These are phyloP conservation scores for Hypericum perforatum DNA, from an alignment of 345 rosid genomes.

Conservation along the genomic window DNA sequence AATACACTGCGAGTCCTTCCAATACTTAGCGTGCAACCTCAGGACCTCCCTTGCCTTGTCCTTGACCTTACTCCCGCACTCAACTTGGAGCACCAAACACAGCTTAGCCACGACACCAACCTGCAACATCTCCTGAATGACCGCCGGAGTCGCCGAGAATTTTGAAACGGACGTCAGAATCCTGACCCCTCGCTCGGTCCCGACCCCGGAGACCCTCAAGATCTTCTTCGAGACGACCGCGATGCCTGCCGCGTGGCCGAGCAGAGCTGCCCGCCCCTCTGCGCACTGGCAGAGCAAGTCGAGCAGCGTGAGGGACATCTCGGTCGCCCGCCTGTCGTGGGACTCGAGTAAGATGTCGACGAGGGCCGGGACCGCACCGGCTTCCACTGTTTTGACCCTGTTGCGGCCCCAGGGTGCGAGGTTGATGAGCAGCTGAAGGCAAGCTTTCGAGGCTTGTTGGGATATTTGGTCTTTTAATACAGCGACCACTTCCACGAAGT, in stretches of 20 bases:
- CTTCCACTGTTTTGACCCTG: conserved; percentile 52
- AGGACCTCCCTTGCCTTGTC: conserved; percentile 58
- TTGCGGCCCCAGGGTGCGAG: conserved; percentile 62
- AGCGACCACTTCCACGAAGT: conserved; percentile 40
- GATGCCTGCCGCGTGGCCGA: conserved; percentile 53
- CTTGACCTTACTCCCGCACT: conserved; percentile 31
- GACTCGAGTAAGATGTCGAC: conserved; percentile 64
- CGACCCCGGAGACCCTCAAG: conserved; percentile 52
- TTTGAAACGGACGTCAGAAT: conserved; percentile 47
- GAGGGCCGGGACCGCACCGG: conserved; percentile 40
- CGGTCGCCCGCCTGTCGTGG: conserved; percentile 34
- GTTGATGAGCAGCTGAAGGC: conserved; percentile 36
- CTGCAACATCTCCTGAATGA: conserved; percentile 63
- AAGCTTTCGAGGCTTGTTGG: conserved; percentile 47
- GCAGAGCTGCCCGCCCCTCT: conserved; percentile 66
- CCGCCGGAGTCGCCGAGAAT: conserved; percentile 40
- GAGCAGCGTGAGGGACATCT: conserved; percentile 26
- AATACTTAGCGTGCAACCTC: conserved; percentile 48
- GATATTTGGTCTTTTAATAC: conserved; percentile 47
- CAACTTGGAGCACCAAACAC: conserved; percentile 55
- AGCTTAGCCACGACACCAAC: conserved; percentile 61
- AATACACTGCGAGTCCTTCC: conserved; percentile 56
- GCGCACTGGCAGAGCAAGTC: conserved; percentile 40
- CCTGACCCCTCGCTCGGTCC: conserved; percentile 54
- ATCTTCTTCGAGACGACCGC: conserved; percentile 74